A percentile compares a stretch with the other conserved stretches of the same genome.
These are phyloP conservation scores for Serendipita sp. DNA, from an alignment of 768 basidiomycete species.

Conservation along the genomic window DNA sequence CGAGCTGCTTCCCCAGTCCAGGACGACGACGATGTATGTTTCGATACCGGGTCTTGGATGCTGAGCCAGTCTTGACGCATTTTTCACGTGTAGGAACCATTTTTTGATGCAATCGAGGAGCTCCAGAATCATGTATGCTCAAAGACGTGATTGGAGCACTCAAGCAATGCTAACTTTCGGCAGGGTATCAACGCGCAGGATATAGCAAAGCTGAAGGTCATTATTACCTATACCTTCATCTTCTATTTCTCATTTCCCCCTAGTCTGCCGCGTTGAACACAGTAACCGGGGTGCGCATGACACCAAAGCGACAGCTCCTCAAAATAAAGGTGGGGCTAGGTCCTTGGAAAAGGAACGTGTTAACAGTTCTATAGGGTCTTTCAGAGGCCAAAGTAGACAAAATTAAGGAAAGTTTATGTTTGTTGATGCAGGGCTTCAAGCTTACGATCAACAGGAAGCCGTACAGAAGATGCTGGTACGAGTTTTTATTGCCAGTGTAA, in stretches of 20 bases:
- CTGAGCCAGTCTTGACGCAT: background rate
- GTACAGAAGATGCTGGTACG: constrained; percentile 71
- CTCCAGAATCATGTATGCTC: constrained; percentile 55
- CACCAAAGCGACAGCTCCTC: constrained; percentile 70
- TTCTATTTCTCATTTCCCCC: background rate
- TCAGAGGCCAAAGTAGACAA: constrained; percentile 97
- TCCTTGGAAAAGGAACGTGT: background rate
- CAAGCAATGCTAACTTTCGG: constrained; percentile 4
- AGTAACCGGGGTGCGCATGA: constrained; percentile 79
- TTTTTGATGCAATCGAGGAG: constrained; percentile 70
- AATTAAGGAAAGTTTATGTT: constrained; percentile 46
- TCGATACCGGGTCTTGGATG: background rate
- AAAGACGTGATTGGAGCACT: constrained; percentile 5
- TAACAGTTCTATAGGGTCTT: constrained; percentile 45
- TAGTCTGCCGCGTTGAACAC: constrained; percentile 72
- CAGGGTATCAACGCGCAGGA: constrained; percentile 94
- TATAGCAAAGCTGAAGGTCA: constrained; percentile 79
- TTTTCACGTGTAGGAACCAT: constrained; percentile 28
- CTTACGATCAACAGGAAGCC: constrained; percentile 44
- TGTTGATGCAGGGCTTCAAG: background rate
- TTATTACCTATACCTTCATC: constrained; percentile 10
- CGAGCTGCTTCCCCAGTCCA: constrained; percentile 19
- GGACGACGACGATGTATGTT: constrained; percentile 29
- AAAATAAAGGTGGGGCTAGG: constrained; percentile 66
- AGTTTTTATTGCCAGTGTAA: background rate